These are phyloP conservation scores for Amanita rubescens DNA, from an alignment of 768 basidiomycete species.

Conservation along the genomic window DNA sequence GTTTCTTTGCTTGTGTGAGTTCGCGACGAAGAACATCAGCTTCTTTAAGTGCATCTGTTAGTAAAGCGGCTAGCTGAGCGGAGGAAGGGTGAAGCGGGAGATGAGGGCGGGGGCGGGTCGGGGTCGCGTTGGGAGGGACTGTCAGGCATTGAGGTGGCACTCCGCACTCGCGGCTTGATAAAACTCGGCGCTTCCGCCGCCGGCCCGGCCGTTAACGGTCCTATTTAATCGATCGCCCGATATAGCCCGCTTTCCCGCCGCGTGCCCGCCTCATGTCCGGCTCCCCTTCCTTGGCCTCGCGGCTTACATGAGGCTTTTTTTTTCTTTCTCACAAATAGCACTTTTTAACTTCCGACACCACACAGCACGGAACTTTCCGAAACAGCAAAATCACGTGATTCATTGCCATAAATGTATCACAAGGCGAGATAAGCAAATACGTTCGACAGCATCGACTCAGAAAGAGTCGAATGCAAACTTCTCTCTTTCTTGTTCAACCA, in stretches of 20 bases:
- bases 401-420: background rate
- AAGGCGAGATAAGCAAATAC: conserved; percentile 1
- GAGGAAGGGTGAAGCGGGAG: conserved; percentile 23
- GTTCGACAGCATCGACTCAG: background rate
- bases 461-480: conserved; percentile 2
- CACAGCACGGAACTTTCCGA: background rate
- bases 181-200: background rate
- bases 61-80: conserved; percentile 50
- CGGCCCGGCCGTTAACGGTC: conserved; percentile 2
- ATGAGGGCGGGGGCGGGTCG: conserved; percentile 7
- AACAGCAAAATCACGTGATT: background rate
- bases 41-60: conserved; percentile 47
- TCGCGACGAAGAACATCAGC: conserved; percentile 44
- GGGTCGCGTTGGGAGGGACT: conserved; percentile 8
- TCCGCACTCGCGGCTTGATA: conserved; percentile 3
- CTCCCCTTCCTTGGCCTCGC: background rate
- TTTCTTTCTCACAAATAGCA: too few species aligned
- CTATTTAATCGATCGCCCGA: conserved; percentile 6
- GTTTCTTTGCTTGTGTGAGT: conserved; percentile 30
- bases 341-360: too few species aligned
- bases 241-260: conserved; percentile 1
- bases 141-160: conserved; percentile 8
- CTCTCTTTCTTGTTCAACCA: background rate
- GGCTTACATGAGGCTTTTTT: background rate
- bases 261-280: conserved; percentile 7